Evolutionary conservation across 129 eudicot genomes (phyloP).

Genomic region (Scalesia atractyloides): DNA sequence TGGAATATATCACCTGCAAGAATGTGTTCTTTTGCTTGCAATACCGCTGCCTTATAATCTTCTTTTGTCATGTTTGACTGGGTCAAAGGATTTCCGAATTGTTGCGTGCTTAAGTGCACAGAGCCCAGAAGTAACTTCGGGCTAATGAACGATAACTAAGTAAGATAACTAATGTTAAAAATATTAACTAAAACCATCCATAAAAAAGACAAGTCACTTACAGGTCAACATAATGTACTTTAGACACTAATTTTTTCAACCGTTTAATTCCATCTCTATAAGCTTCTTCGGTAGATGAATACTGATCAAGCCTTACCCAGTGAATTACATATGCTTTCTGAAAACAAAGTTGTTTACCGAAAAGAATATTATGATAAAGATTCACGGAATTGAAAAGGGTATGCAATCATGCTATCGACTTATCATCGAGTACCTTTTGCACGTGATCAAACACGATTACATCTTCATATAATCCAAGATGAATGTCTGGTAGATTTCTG

Average conservation of each 20-base stretch:
- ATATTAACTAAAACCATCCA: not conserved
- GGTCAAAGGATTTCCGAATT: constrained; percentile 45
- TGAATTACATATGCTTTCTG: constrained; percentile 87
- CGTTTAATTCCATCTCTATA: constrained; percentile 66
- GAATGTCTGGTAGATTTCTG: constrained; percentile 72
- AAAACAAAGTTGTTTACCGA: constrained; percentile 14
- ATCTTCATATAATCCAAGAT: constrained; percentile 86
- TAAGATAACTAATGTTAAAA: constrained; percentile 2
- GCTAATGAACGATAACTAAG: constrained; percentile 39
- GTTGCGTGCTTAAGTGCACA: constrained; percentile 47
- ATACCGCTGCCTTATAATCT: constrained; percentile 66
- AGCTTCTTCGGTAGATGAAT: constrained; percentile 67
- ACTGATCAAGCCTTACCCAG: constrained; percentile 83
- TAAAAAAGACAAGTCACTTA: constrained; percentile 39
- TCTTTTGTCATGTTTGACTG: constrained; percentile 61
- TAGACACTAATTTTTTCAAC: constrained; percentile 63
- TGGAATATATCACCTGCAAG: constrained; percentile 89
- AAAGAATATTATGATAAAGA: not conserved
- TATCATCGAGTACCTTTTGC: constrained; percentile 68
- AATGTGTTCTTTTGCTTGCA: constrained; percentile 88
- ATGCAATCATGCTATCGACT: not conserved
- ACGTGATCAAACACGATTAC: constrained; percentile 93
- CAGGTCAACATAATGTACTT: constrained; percentile 66
- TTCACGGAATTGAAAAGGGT: not conserved
- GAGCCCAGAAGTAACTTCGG: constrained; percentile 78